phyloP scores from a whole-genome alignment of 129 eudicot species.

The Escallonia herrerae region DNA sequence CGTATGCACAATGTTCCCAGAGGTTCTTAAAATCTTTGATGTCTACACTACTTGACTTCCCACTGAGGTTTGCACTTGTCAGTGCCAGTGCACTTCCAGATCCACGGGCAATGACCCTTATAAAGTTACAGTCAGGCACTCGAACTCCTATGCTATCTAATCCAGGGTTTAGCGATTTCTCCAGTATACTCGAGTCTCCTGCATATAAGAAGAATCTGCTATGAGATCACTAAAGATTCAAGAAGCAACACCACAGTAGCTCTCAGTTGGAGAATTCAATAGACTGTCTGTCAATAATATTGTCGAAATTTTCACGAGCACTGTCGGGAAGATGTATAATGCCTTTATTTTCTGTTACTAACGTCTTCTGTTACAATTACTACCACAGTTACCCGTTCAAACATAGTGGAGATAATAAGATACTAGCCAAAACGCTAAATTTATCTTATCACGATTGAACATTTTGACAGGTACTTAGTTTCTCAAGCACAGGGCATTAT shows the following conservation, averaged over 20 bases:
- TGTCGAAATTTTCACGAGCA: neutral
- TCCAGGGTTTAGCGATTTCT: slow-evolving; percentile 87
- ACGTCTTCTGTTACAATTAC: neutral
- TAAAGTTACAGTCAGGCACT: slow-evolving; percentile 80
- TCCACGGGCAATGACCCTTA: slow-evolving; percentile 70
- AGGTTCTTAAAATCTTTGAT: slow-evolving; percentile 71
- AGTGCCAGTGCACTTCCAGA: slow-evolving; percentile 83
- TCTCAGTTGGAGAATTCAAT: too few relatives aligned
- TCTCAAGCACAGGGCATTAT: neutral
- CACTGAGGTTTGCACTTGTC: slow-evolving; percentile 97
- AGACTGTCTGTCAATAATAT: neutral
- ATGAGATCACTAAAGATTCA: neutral
- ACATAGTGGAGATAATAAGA: neutral
- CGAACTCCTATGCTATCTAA: slow-evolving; percentile 81
- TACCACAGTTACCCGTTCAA: neutral
- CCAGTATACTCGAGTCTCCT: slow-evolving; percentile 92
- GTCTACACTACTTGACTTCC: slow-evolving; percentile 74
- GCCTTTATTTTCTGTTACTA: neutral
- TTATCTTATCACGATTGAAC: neutral
- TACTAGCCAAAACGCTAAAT: neutral
- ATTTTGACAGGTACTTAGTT: neutral
- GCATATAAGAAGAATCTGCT: slow-evolving; percentile 8
- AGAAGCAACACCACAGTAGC: neutral
- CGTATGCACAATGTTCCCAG: slow-evolving; percentile 74
- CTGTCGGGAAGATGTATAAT: neutral